Evolutionary conservation across 257 asterid genomes (phyloP).

Genomic region (Salvia splendens): DNA sequence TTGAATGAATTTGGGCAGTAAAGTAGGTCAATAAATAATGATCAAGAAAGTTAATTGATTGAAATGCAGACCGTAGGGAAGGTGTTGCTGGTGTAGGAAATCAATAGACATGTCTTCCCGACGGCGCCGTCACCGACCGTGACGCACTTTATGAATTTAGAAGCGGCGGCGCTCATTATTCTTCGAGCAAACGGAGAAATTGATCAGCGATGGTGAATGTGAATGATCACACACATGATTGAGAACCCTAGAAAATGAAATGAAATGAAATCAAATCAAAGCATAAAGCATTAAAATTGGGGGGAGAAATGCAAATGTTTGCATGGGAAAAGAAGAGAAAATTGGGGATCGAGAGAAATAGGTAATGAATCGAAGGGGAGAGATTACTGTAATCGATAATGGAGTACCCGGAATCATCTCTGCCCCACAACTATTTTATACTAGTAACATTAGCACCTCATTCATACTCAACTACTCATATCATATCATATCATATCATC

Average conservation of each 20-base stretch:
- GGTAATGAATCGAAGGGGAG: too few species aligned
- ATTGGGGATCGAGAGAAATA: slow-evolving; percentile 37
- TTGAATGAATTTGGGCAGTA: background rate
- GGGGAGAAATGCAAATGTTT: slow-evolving; percentile 23
- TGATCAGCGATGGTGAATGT: slow-evolving; percentile 28
- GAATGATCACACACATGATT: slow-evolving; percentile 19
- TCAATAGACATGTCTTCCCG: slow-evolving; percentile 65
- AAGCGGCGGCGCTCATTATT: slow-evolving; percentile 53
- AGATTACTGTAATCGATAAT: too few species aligned
- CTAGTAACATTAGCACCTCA: too few species aligned
- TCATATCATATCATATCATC: too few species aligned
- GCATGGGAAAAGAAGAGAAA: slow-evolving; percentile 35
- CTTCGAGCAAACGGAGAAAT: slow-evolving; percentile 22
- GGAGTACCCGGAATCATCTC: too few species aligned
- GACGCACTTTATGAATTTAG: slow-evolving; percentile 70
- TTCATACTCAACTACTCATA: too few species aligned
- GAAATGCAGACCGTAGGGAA: slow-evolving; percentile 66
- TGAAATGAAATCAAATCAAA: slow-evolving; percentile 10
- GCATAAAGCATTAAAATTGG: slow-evolving; percentile 31
- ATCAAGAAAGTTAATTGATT: background rate
- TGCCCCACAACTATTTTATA: too few species aligned
- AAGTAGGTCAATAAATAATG: slow-evolving; percentile 20
- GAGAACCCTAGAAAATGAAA: slow-evolving; percentile 15
- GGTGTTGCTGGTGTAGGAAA: slow-evolving; percentile 69
- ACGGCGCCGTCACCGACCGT: slow-evolving; percentile 77